Base-by-base conservation (phyloP, 768 basidiomycete genomes). In the Mycena albidolilacea region DNA sequence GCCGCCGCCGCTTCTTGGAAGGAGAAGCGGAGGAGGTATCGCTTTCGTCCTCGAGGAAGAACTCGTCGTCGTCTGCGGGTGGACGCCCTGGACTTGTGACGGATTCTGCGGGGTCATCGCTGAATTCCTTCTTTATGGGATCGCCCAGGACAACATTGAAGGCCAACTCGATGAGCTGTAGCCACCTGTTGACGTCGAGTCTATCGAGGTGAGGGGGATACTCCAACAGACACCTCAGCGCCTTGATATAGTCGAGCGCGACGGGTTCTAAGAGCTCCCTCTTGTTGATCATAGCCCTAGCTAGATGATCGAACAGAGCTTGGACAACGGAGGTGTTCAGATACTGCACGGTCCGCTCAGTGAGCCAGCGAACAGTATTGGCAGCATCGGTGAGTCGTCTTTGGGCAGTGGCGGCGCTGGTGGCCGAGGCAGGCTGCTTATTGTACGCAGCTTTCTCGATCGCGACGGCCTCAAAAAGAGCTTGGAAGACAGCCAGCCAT, bases 71-170 rank as follows among this genome's bases (percentile, higher is more conserved):
- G 10, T 75, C 76, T 50, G 78, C 78, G 52, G 80, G 79, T 73
- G 82, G 38, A 39, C 48, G 39, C 7, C 38, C 30, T 10, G 72
- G 72, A 21, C 72, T 73, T n/a, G 50, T 35, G 44, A 41, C 35
- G 0, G 58, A 54, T 21, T 73, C 59, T 72, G 72, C 79, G 62
- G 71, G 80, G 64, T 82, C 80, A n/a, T 79, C 76, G 19, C 78
- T 78, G 54, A 88, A 82, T 44, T 50, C 72, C 17, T 69, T 78
- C 62, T 81, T 80, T 39, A 87, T 65, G 82, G 87, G 72, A 76
- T 94, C 92, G 12, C 88, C 90, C 6, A 98, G 82, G 30, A 97
- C 85, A 6, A 92, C 89, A 76, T 95, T 95, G 84, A 97, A 96
- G 48, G 88, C 89, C 50, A 95, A 82, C 75, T 91, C 89, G 44